A percentile compares a stretch with the other conserved stretches of the same genome.
These are phyloP conservation scores for Obelidium mucronatum DNA, from an alignment of 192 early-diverging fungal genomes.

Conservation along the genomic window DNA sequence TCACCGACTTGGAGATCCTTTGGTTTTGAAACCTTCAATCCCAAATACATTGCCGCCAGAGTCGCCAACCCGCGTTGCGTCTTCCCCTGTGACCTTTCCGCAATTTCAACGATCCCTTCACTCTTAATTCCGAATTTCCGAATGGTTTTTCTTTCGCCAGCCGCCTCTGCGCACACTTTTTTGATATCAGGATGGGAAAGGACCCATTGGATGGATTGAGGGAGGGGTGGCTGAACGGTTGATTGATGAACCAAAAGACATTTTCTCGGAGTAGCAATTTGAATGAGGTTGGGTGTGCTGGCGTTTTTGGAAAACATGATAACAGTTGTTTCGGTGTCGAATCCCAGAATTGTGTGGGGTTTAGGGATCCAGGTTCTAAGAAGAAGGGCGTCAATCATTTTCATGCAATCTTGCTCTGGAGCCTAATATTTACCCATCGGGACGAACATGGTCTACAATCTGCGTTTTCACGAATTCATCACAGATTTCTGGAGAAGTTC, in stretches of 20 bases:
- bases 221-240: neutral
- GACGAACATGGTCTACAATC: neutral
- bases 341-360: conserved; percentile 8
- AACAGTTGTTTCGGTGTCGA: conserved; percentile 27
- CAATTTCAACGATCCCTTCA: too few species aligned
- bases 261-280: neutral
- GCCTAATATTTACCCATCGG: too few species aligned
- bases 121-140: too few species aligned
- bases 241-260: conserved; percentile 22
- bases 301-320: neutral
- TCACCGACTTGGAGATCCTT: conserved; percentile 14
- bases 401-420: too few species aligned
- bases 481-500: neutral
- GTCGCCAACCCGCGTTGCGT: neutral
- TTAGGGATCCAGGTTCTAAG: conserved; percentile 18
- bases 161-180: conserved; percentile 16
- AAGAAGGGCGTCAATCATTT: too few species aligned
- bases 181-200: conserved; percentile 7
- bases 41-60: conserved; percentile 8
- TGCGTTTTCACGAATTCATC: neutral
- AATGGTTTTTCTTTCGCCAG: neutral
- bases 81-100: too few species aligned
- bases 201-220: conserved; percentile 5
- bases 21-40: conserved; percentile 16
- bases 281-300: conserved; percentile 1